Base-by-base conservation (phyloP, 164 flowering plant species). In the Magnolia officinalis region DNA sequence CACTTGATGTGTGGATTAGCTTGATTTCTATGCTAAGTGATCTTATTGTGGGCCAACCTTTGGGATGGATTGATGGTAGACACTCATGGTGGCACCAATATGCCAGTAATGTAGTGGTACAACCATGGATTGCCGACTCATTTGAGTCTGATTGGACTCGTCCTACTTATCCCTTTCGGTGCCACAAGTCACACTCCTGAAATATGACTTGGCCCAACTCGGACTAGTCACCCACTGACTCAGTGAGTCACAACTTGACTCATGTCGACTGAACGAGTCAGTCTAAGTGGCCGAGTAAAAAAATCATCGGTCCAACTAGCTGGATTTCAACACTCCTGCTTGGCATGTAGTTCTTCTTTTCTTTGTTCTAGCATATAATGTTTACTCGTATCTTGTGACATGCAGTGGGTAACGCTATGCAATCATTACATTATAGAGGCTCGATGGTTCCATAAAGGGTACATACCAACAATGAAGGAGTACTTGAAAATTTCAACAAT, bases 331-430 rank as follows among this genome's bases (percentile, higher is more conserved):
- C 59, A n/a, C 18, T 49, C 24, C 13, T 20, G 11, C 4, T 10
- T 55, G 20, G 9, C 6, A 7, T 63, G 24, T 18, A 19, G 21
- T 19, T 3, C 2, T 37, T 6, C 4, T 13, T 8, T 11, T 72
- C 26, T 4, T 10, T 71, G 23, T 5, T 14, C n/a, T n/a, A 11
- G 8, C 26, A 21, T 72, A 4, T 4, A 50, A 52, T 51, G 11
- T 6, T 13, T 58, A 11, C 1, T 7, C 26, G 13, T 73, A 2
- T 21, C 9, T 14, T 78, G 2, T 19, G 70, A 4, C 9, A 5
- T 37, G 16, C 58, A 87, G 88, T 89, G 90, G 89, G 78, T 76
- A 72, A 82, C 72, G 19, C 78, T 83, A 65, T 85, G 89, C 49
- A 80, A 82, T 55, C 37, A 87, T 21, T 65, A 83, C 75, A 29